Evolutionary conservation across 805 yeast species (phyloP), one percentile per base, ranked within the genome.

Genomic region (Lipomyces kockii): DNA sequence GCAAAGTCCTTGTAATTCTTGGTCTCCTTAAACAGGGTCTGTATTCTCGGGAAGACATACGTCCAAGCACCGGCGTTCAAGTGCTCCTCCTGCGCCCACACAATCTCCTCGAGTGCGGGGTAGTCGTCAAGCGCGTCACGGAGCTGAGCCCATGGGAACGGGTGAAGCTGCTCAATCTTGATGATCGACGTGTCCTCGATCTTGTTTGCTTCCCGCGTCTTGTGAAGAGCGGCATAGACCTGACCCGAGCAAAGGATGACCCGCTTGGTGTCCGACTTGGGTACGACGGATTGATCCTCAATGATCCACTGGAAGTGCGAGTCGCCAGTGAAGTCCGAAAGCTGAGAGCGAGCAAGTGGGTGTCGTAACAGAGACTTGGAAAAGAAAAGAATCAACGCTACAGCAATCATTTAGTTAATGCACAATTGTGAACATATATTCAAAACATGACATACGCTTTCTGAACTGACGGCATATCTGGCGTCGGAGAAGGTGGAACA

Each of bases 401-500:
- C 27, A 52, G 39, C 14, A 37, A 37, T 14, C 9, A 22, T 95
- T 80, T 90, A 89, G 5, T 25, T 20, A 7, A 29, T n/a, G n/a
- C 4, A 8, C 25, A 11, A 9, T 27, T 54, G 20, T 17, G 11
- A 2, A 17, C 17, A 20, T 8, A 3, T 54, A 32, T 14, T 14
- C 39, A 35, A 49, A 54, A 49, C 20, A 49, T 7, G 22, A 64
- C 68, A 8, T 51, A 62, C 62, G 84, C 76, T 81, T 81, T 84
- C 99, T 89, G 85, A 95, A 95, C 83, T 94, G 98, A 83, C 99
- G 91, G 83, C 94, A 98, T 92, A 92, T 93, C 86, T 95, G 99
- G 85, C 99, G 90, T 86, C 99, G 91, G 80, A 94, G 82, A 77
- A 93, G 83, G 80, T 95, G 99, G 97, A 95, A 95, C 79, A 92